Conservation (phyloP, 75 land plant species). For the Sequoia sempervirens region DNA sequence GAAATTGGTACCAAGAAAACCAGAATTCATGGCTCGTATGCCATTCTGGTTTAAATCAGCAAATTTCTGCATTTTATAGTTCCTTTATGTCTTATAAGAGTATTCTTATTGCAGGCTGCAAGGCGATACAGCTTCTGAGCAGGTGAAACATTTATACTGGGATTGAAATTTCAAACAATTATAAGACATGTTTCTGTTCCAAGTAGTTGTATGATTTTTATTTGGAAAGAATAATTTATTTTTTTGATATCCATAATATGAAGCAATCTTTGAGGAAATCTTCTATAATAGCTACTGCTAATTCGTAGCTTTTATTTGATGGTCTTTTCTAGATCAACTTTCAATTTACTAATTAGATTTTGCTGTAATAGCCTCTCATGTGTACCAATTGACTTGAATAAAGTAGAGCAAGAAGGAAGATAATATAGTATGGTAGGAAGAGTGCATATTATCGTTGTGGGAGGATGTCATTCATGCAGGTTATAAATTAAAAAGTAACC, state of each 20-base stretch:
- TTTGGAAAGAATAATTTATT: background rate
- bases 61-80: background rate
- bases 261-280: background rate
- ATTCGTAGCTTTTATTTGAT: background rate
- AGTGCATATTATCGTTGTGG: background rate
- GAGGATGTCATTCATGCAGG: background rate
- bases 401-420: background rate
- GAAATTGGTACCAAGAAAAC: background rate
- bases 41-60: background rate
- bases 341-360: background rate
- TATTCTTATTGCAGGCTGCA: conserved; percentile 2
- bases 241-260: background rate
- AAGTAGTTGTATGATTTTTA: background rate
- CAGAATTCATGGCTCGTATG: background rate
- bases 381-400: background rate
- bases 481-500: background rate
- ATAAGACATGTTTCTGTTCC: background rate
- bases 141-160: background rate
- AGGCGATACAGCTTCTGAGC: too few relatives aligned
- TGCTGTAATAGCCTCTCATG: background rate
- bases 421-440: background rate
- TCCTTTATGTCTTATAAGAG: background rate
- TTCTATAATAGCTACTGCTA: background rate
- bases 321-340: background rate
- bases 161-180: background rate